Base-by-base conservation (phyloP, 2,329 filamentous ascomycete genomes). In the Calonectria ilicicola region DNA sequence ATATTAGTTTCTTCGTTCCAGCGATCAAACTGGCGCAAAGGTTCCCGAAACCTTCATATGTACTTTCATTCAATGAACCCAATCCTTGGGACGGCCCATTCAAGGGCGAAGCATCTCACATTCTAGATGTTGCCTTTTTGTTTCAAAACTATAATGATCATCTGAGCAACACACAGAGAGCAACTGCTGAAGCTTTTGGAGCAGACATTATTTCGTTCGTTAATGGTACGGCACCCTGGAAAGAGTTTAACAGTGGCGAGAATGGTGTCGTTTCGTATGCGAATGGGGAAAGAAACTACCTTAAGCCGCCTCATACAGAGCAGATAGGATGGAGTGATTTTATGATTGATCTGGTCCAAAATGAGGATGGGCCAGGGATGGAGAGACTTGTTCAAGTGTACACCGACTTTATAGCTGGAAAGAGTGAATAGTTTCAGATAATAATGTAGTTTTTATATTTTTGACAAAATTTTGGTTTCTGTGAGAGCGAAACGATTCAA, bases 51-150 rank as follows among this genome's bases (percentile, higher is more conserved):
- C 19, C 65, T 7, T 26, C 49, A 2, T 74, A 64, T 12, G 10
- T 69, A 2, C 17, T 51, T 17, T 17, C 65, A 15, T 73, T 75
- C 15, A 38, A 46, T 2, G 70, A 69, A 26, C 65, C 44, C 19
- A 75, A 75, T 47, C 73, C 73, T 4, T 75, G 73, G 73, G 62
- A 71, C 0, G 73, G 73, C 0, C 64, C 60, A 0, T 75, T 71
- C 46, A 70, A 75, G 21, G 72, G 72, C 9, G 26, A 70, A 17
- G 53, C 53, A 23, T 65, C 72, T 1, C 70, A 74, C 29, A 74
- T 74, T 29, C 60, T 74, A 0, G 72, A 74, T 27, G 49, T 74
- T 21, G 64, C 72, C 8, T 72, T 74, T 40, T 53, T 74, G 2
- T 38, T 74, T 5, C 70, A 74, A 29, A 74, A 74, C 21, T 74